phyloP scores from a whole-genome alignment of 2,329 filamentous ascomycete species.

The Neofusicoccum laricinum region DNA sequence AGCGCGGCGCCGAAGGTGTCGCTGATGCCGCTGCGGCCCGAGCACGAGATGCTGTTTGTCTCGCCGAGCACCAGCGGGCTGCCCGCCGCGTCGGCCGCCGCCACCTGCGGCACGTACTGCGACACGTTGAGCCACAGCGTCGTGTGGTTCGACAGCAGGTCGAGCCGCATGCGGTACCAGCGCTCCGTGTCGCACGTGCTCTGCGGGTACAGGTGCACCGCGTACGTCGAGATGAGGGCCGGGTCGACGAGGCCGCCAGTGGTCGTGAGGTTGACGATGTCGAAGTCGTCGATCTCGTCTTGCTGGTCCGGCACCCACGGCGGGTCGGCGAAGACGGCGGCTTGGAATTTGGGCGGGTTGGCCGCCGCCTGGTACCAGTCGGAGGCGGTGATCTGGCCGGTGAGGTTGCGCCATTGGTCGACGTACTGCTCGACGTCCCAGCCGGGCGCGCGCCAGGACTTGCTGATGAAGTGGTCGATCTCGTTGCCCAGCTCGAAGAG shows the following conservation, averaged over 20 bases:
- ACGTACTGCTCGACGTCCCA: slow-evolving; percentile 14
- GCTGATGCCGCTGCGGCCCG: slow-evolving; percentile 33
- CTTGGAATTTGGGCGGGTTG: slow-evolving; percentile 18
- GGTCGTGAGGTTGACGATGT: slow-evolving; percentile 19
- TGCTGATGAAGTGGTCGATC: slow-evolving; percentile 14
- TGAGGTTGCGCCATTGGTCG: slow-evolving; percentile 14
- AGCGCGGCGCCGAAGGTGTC: slow-evolving; percentile 50
- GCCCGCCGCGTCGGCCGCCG: slow-evolving; percentile 16
- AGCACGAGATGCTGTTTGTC: slow-evolving; percentile 29
- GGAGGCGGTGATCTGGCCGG: slow-evolving; percentile 16
- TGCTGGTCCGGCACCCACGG: slow-evolving; percentile 12
- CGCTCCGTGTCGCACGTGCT: slow-evolving; percentile 15
- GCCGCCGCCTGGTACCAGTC: slow-evolving; percentile 17
- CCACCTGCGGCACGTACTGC: slow-evolving; percentile 18
- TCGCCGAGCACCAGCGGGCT: slow-evolving; percentile 26
- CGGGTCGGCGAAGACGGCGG: slow-evolving; percentile 18
- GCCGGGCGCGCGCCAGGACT: slow-evolving; percentile 7
- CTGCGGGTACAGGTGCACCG: slow-evolving; percentile 14
- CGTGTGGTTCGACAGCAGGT: slow-evolving; percentile 20
- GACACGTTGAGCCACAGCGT: slow-evolving; percentile 19
- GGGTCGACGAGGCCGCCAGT: slow-evolving; percentile 17
- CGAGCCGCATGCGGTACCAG: slow-evolving; percentile 17
- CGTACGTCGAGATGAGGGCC: neutral
- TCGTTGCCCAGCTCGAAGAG: slow-evolving; percentile 14
- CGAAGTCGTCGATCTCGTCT: slow-evolving; percentile 17